Evolutionary conservation across 2,329 filamentous ascomycete genomes (phyloP), one percentile per base, ranked within the genome.

Genomic region (Hypoxylon sp.): DNA sequence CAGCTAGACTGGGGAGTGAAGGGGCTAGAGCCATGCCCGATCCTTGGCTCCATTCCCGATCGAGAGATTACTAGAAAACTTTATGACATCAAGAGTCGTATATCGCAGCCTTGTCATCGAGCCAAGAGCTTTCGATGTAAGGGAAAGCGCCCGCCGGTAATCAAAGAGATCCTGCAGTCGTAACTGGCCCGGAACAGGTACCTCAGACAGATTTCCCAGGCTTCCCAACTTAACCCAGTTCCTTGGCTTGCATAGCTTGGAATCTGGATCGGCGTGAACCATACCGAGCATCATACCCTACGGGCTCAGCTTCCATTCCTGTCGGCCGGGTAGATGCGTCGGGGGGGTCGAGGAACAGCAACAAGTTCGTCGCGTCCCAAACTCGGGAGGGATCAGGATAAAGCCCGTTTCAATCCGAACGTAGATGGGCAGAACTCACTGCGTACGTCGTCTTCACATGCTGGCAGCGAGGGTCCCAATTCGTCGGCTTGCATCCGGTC

Each of bases 401-500:
- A 49, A 58, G 22, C 44, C 44, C 54, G 48, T 59, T 22, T 12
- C 32, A 22, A 48, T 48, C 44, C 32, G 12, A 48, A 30, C 3
- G 42, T 57, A 28, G 32, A 48, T 40, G 20, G 16, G 58, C 16
- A 26, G 22, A 46, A 30, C 36, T 18, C 7, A 11, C 16, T 20
- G 18, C 24, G 14, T n/a, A 38, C 52, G 57, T 56, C 46, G 45
- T 50, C 64, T 69, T 73, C 71, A 68, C 70, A 72, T 67, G 66
- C 56, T 56, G 60, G 54, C 61, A 30, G 30, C 59, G 54, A 53
- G 40, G 54, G 64, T 57, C 65, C 64, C 60, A 58, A 71, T 67
- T 49, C 50, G 68, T 67, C 46, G 33, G 56, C 62, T 52, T 69
- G 71, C 72, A 73, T 65, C 59, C 66, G 69, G 69, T 66, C 63